Evolutionary conservation across 805 yeast genomes (phyloP).

Genomic region (Spathaspora boniae): DNA sequence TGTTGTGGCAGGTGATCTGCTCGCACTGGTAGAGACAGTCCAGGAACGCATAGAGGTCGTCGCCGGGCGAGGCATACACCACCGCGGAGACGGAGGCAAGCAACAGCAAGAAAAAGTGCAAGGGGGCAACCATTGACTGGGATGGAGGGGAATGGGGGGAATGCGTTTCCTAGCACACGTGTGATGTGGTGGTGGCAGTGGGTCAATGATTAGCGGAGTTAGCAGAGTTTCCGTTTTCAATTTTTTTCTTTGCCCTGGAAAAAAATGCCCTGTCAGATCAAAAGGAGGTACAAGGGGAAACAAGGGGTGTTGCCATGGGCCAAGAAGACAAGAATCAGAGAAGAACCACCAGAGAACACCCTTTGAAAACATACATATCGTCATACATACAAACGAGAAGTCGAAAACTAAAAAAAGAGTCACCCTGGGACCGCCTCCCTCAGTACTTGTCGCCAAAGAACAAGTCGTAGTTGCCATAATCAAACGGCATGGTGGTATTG

Average conservation of each 20-base stretch:
- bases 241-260: not conserved
- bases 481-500: slow-evolving; percentile 11
- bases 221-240: not conserved
- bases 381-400: not conserved
- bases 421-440: not conserved
- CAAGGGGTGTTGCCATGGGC: not conserved
- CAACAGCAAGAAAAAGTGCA: not conserved
- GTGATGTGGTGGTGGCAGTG: too few relatives aligned
- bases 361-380: not conserved
- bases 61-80: slow-evolving; percentile 53
- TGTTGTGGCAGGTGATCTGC: slow-evolving; percentile 29
- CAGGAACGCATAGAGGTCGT: slow-evolving; percentile 52
- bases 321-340: not conserved
- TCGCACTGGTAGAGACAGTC: slow-evolving; percentile 54
- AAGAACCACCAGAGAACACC: not conserved
- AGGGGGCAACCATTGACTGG: too few relatives aligned
- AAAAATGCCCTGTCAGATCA: not conserved
- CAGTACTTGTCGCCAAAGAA: slow-evolving; percentile 13
- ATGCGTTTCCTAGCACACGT: too few relatives aligned
- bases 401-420: not conserved
- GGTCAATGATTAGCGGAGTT: too few relatives aligned
- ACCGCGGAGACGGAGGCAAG: not conserved
- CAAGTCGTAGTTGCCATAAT: slow-evolving; percentile 12
- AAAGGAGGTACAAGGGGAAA: not conserved
- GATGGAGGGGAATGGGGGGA: too few relatives aligned